Base-by-base conservation (phyloP, 768 basidiomycete genomes). In the Rhodotorula paludigena region DNA sequence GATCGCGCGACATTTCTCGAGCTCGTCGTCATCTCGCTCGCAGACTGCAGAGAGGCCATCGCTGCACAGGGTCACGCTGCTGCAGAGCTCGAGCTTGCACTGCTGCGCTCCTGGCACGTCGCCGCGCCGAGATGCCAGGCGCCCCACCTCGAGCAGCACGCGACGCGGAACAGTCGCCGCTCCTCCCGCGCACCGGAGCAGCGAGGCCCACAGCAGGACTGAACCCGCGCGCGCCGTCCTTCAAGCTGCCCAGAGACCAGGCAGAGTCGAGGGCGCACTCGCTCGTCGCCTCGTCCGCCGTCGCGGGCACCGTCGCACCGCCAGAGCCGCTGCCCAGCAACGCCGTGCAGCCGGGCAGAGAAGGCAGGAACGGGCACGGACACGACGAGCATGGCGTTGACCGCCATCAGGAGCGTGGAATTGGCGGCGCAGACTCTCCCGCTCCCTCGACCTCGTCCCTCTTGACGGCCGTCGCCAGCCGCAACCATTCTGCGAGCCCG, bases 391-490 rank as follows among this genome's bases (percentile, higher is more conserved):
- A n/a, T n/a, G n/a, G n/a, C n/a, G n/a, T n/a, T n/a, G n/a, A n/a
- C 11, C 21, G 11, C 39, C n/a, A 42, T 6, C 55, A 8, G 39
- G 30, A 25, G 20, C 30, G 30, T 1, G 18, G 41, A 6, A 3
- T 7, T 6, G 33, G 15, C 35, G 15, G 5, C 21, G 28, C 58
- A 10, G 38, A 36, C 35, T 33, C 21, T 20, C 33, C 51, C 20
- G 21, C 32, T 1, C 36, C 58, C 9, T 60, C 58, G 21, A 60
- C 58, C n/a, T 48, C 57, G 23, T 59, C 57, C 45, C 57, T 59
- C 47, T 47, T 59, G 45, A 41, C 38, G 28, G 5, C 48, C 1
- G 9, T 38, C 15, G 36, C 48, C 28, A 28, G 30, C 33, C 58
- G 8, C 3, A 35, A 1, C 23, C 35, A 14, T 8, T 30, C 18